Conservation (phyloP, 1,284 basidiomycete genomes). For the Afroboletus lepidellus region DNA sequence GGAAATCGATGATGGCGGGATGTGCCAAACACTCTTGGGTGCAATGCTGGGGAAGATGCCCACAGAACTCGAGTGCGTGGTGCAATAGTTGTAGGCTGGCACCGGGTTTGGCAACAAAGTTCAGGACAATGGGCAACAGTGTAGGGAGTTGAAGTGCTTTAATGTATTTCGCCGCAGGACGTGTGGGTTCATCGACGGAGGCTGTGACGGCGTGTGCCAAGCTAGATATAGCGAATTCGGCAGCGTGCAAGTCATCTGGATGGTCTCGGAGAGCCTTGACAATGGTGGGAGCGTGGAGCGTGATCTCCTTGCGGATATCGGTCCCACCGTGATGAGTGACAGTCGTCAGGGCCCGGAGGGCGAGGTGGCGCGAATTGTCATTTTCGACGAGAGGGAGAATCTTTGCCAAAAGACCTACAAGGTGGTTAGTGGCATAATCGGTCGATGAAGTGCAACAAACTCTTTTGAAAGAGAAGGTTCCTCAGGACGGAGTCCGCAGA, state of each 20-base stretch:
- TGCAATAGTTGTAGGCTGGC: slow-evolving; percentile 44
- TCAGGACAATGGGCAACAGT: slow-evolving; percentile 44
- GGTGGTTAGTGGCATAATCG: background rate
- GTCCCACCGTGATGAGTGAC: slow-evolving; percentile 62
- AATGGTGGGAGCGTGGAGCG: slow-evolving; percentile 42
- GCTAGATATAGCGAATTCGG: slow-evolving; percentile 51
- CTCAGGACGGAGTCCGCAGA: slow-evolving; percentile 56
- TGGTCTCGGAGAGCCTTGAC: slow-evolving; percentile 45
- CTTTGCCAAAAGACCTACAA: slow-evolving; percentile 51
- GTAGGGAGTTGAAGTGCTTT: slow-evolving; percentile 44
- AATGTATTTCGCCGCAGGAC: slow-evolving; percentile 36
- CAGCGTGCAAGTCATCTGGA: slow-evolving; percentile 48
- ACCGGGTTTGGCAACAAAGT: slow-evolving; percentile 45
- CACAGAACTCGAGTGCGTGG: slow-evolving; percentile 50
- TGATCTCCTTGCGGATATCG: slow-evolving; percentile 49
- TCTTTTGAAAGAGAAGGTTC: slow-evolving; percentile 55
- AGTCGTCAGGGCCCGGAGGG: slow-evolving; percentile 52
- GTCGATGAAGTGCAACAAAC: slow-evolving; percentile 30
- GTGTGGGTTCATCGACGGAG: slow-evolving; percentile 43
- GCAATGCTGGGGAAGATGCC: slow-evolving; percentile 43
- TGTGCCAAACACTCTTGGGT: slow-evolving; percentile 42
- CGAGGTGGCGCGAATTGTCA: slow-evolving; percentile 47
- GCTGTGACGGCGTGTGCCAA: slow-evolving; percentile 52
- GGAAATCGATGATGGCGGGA: slow-evolving; percentile 44
- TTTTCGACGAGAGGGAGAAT: slow-evolving; percentile 51